These are phyloP conservation scores for Aspergillus eucalypticola DNA, from an alignment of 2,329 filamentous ascomycete genomes.

Conservation along the genomic window DNA sequence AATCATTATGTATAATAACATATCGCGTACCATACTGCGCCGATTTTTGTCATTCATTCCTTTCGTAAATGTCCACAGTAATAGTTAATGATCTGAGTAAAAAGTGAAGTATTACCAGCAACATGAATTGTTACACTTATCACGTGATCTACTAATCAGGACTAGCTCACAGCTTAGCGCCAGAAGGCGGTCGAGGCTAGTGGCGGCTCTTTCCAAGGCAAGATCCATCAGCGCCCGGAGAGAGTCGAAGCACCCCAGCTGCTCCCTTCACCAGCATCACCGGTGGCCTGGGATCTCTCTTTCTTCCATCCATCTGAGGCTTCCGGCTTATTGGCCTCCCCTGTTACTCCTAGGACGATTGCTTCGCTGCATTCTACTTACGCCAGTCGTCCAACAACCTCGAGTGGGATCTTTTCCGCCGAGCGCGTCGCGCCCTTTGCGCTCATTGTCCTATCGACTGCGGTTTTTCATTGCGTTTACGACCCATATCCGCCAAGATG, in stretches of 20 bases:
- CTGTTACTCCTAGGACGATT: slow-evolving; percentile 3
- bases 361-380: slow-evolving; percentile 9
- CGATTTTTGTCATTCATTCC: not conserved
- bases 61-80: no score
- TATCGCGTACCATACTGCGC: slow-evolving; percentile 7
- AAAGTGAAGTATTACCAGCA: not conserved
- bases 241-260: slow-evolving; percentile 21
- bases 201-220: slow-evolving; percentile 33
- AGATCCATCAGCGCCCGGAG: slow-evolving; percentile 32
- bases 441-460: slow-evolving; percentile 14
- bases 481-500: slow-evolving; percentile 42
- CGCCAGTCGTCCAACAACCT: slow-evolving; percentile 15
- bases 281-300: slow-evolving; percentile 26
- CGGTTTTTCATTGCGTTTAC: slow-evolving; percentile 11
- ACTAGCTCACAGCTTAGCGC: slow-evolving; percentile 22
- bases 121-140: no score
- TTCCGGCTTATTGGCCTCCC: slow-evolving; percentile 22
- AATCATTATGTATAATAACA: slow-evolving; percentile 14
- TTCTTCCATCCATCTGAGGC: slow-evolving; percentile 29
- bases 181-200: slow-evolving; percentile 27
- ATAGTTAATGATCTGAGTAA: not conserved
- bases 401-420: slow-evolving; percentile 22
- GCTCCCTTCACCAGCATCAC: slow-evolving; percentile 26
- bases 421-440: slow-evolving; percentile 32
- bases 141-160: slow-evolving; percentile 24